phyloP scores from a whole-genome alignment of 345 rosid species.

The Salix arbutifolia region DNA sequence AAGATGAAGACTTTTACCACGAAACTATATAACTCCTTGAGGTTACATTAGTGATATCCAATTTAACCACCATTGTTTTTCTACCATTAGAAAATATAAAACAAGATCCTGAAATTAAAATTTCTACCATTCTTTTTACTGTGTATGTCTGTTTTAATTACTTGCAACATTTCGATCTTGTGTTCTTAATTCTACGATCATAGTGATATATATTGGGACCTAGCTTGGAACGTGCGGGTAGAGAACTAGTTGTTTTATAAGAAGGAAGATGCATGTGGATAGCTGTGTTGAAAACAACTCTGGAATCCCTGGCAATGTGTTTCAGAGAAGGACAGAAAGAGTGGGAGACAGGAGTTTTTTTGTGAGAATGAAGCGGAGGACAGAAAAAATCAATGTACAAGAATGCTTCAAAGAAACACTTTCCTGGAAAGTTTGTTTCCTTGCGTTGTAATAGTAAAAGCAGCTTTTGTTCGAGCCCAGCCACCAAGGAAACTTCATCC shows the following conservation, averaged over 20 bases:
- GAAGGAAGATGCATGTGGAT: background rate
- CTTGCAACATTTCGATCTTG: background rate
- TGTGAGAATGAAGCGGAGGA: background rate
- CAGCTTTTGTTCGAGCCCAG: conserved; percentile 4
- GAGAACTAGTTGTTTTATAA: background rate
- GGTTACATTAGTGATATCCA: background rate
- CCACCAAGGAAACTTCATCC: conserved; percentile 10
- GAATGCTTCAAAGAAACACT: conserved; percentile 21
- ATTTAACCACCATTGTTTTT: no score
- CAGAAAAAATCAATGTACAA: background rate
- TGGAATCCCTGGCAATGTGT: background rate
- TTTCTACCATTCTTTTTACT: background rate
- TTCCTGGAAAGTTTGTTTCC: conserved; percentile 13
- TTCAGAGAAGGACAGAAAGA: background rate
- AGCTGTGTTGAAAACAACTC: background rate
- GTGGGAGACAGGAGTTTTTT: background rate
- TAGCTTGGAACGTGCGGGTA: background rate
- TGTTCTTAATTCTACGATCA: background rate
- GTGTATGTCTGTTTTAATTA: background rate
- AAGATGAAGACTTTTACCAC: no score
- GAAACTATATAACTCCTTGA: no score
- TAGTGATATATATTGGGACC: background rate
- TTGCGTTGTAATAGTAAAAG: conserved; percentile 9
- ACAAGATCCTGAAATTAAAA: background rate
- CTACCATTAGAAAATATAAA: no score